Base-by-base conservation (phyloP, 768 basidiomycete genomes). In the Inosperma sp. region DNA sequence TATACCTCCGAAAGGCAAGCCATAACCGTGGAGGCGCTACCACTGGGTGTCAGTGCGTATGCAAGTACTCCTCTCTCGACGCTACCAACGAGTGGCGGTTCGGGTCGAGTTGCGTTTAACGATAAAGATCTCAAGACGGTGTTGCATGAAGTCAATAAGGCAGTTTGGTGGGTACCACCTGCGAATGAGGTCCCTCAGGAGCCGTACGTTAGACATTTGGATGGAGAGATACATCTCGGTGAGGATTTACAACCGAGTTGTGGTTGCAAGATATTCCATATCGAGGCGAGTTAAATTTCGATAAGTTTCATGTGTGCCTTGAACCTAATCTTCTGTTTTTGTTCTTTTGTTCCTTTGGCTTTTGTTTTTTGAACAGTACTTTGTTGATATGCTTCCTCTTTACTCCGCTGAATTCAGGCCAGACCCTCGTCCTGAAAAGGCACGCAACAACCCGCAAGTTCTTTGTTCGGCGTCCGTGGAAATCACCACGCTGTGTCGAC, bases 141-240 rank as follows among this genome's bases (percentile, higher is more conserved):
- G 3, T 29, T 36, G 4, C 43, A 48, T 25, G 52, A 48, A 17
- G 36, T 48, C 2, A 45, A 25, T 13, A 22, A 19, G 12, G 56
- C 56, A n/a, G 33, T 26, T 5, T 56, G 52, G 52, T 53, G 56
- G 52, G 19, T 26, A n/a, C n/a, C n/a, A 7, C 49, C 52, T n/a
- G 19, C 51, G n/a, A 51, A 48, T 22, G 52, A 37, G 16, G 52
- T 37, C 5, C 19, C 9, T 2, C 53, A 47, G 37, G 35, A 48
- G 9, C 2, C 22, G 1, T 33, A 41, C 14, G 29, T 42, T 25
- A 49, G 26, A 7, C 23, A 48, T 19, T 7, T 57, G 27, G 53
- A 54, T 22, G 56, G 56, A 26, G 56, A 57, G 21, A 54, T 54
- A 19, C 56, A 57, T 49, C 51, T 57, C 14, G 14, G 30, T 12